Evolutionary conservation across 108 stramenopile species (phyloP).

Genomic region (Cyclostephanos tholiformis): DNA sequence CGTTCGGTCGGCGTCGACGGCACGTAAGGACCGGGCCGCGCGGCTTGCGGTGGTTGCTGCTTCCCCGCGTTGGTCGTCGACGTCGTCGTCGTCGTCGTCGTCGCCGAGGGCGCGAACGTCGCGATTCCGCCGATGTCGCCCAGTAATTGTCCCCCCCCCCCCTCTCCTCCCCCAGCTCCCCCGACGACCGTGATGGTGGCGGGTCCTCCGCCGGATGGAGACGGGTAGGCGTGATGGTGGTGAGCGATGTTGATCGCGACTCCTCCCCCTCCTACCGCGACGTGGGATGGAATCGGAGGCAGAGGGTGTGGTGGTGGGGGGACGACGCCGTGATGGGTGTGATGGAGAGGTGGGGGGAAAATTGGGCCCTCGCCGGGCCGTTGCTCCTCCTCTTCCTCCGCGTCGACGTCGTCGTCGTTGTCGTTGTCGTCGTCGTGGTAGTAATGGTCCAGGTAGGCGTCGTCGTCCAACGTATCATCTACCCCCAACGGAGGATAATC

Average conservation of each 20-base stretch:
- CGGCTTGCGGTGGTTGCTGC: neutral
- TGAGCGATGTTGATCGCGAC: neutral
- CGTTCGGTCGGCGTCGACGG: too few species aligned
- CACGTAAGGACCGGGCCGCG: too few species aligned
- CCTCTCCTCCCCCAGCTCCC: too few species aligned
- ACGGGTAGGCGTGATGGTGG: too few species aligned
- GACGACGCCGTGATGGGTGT: neutral
- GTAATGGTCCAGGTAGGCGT: neutral
- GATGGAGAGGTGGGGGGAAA: constrained; percentile 2
- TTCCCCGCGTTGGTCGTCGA: neutral
- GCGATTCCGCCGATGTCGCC: neutral
- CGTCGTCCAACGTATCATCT: neutral
- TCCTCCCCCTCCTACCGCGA: neutral
- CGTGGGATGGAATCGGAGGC: neutral
- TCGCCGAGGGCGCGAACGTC: neutral
- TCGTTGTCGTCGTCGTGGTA: neutral
- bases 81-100: neutral
- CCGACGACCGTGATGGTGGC: neutral
- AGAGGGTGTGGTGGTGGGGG: neutral
- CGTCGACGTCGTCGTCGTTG: neutral
- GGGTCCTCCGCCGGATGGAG: too few species aligned
- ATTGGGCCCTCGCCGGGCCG: neutral
- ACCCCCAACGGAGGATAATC: constrained; percentile 4
- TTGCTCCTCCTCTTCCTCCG: neutral
- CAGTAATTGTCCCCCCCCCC: too few species aligned